These are phyloP conservation scores for Scutellaria barbata DNA, from an alignment of 257 asterid species.

Conservation along the genomic window DNA sequence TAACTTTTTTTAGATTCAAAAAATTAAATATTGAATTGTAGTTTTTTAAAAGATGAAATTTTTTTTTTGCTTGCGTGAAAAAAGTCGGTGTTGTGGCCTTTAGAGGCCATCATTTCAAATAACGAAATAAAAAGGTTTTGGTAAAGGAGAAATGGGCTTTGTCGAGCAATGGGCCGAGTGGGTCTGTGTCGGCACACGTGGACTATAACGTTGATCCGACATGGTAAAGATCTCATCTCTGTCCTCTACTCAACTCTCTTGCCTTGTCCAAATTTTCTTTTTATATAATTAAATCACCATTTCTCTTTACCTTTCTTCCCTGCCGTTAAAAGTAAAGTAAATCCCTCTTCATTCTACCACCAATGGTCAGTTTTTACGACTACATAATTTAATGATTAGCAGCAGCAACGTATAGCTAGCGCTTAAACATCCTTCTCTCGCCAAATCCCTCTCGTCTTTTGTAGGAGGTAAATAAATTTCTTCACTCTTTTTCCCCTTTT, in stretches of 20 bases:
- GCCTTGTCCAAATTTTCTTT: neutral
- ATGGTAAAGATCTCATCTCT: constrained; percentile 25
- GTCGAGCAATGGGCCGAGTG: neutral
- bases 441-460: neutral
- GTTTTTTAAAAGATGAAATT: too few relatives aligned
- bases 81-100: too few relatives aligned
- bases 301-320: neutral
- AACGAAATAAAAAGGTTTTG: neutral
- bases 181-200: constrained; percentile 29
- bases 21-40: too few relatives aligned
- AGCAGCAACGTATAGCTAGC: neutral
- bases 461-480: constrained; percentile 13
- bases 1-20: too few relatives aligned
- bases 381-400: neutral
- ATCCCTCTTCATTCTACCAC: neutral
- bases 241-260: constrained; percentile 8
- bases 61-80: too few relatives aligned
- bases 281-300: neutral
- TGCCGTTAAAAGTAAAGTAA: constrained; percentile 1
- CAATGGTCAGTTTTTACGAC: neutral
- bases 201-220: constrained; percentile 35
- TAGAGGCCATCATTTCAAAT: neutral
- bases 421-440: neutral
- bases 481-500: neutral
- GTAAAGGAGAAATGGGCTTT: neutral